A percentile compares a stretch with the other conserved stretches of the same genome.
phyloP scores from a whole-genome alignment of 129 eudicot species.

The Lactuca saligna region DNA sequence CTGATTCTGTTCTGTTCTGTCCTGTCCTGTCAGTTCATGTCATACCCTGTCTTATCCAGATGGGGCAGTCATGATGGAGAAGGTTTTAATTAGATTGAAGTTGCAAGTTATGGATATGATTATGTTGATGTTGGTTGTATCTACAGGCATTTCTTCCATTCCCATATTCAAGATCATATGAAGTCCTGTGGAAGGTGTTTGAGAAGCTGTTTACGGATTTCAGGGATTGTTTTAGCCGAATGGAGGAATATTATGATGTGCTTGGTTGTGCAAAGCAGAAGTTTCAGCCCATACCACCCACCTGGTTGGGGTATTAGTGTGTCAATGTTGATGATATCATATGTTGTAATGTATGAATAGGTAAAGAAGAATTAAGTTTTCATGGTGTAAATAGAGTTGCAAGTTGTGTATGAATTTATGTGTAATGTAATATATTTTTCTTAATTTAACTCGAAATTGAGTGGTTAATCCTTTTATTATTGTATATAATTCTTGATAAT shows the following conservation, averaged over 20 bases:
- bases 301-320: constrained; percentile 61
- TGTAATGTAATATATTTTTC: not conserved
- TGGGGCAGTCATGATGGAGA: not conserved
- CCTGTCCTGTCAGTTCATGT: no score
- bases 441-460: not conserved
- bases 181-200: constrained; percentile 58
- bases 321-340: not conserved
- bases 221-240: constrained; percentile 42
- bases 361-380: not conserved
- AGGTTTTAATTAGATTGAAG: not conserved
- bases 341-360: not conserved
- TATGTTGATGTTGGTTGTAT: not conserved
- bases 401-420: not conserved
- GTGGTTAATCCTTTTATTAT: not conserved
- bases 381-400: not conserved
- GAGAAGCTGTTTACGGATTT: constrained; percentile 64
- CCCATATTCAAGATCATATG: constrained; percentile 62
- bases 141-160: constrained; percentile 49
- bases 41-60: no score
- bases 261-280: constrained; percentile 54
- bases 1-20: not conserved
- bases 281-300: constrained; percentile 59
- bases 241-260: constrained; percentile 53
- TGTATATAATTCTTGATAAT: no score
- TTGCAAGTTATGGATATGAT: not conserved